These are phyloP conservation scores for Kazachstania sp. DNA, from an alignment of 1,139 yeast species.

Conservation along the genomic window DNA sequence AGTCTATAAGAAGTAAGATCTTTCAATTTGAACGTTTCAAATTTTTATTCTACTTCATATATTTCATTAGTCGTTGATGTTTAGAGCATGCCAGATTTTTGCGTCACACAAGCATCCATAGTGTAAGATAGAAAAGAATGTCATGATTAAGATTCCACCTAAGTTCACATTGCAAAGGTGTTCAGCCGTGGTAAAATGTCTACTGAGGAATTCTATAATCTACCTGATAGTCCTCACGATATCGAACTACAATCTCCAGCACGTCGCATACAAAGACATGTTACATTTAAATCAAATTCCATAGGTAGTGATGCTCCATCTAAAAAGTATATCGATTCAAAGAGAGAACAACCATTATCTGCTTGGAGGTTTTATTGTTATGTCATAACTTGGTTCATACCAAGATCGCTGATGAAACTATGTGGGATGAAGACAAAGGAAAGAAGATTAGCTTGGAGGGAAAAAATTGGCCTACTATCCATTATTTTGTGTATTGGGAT, in stretches of 20 bases:
- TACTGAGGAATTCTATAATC: background rate
- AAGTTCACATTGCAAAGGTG: no score
- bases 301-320: background rate
- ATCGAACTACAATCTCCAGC: background rate
- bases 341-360: slow-evolving; percentile 27
- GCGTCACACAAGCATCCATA: no score
- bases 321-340: background rate
- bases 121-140: no score
- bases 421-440: slow-evolving; percentile 74
- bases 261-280: background rate
- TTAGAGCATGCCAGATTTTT: no score
- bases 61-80: no score
- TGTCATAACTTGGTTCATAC: slow-evolving; percentile 84
- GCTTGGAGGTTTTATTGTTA: slow-evolving; percentile 80
- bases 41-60: no score
- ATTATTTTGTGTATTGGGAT: slow-evolving; percentile 69
- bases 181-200: background rate
- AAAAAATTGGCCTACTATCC: slow-evolving; percentile 77
- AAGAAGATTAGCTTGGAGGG: slow-evolving; percentile 95
- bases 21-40: no score
- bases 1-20: no score
- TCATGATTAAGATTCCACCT: no score
- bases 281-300: background rate
- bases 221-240: background rate
- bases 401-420: slow-evolving; percentile 55